Base-by-base conservation (phyloP, 805 yeast species). In the Zygoascus flipseniorum region DNA sequence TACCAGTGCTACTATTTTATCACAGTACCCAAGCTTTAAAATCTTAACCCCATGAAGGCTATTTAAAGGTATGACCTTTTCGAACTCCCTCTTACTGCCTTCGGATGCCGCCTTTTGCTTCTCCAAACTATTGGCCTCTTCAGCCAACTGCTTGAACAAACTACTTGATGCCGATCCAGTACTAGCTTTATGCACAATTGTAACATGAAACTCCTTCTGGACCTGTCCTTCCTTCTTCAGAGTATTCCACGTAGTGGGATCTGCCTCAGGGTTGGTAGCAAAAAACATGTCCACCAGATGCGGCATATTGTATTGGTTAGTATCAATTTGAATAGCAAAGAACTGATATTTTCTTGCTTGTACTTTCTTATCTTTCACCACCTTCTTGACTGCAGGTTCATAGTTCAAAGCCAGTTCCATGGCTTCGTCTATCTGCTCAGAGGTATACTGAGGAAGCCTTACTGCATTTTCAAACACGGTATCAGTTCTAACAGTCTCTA, bases 391-490 rank as follows among this genome's bases (percentile, higher is more conserved):
- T 14, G 72, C 65, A 1, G 95, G 89, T 47, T 71, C 73, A 67
- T 80, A 83, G 0, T 62, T 55, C 26, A 80, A 65, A 0, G 93
- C 89, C 13, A 62, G 58, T 9, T 70, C 54, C 55, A 83, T 81
- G 0, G 89, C 85, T 0, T 44, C 59, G 0, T 67, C 57, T 31
- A 82, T 65, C 10, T 69, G 70, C 0, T 65, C 71, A 0, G 72
- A 75, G 0, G 76, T 53, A 3, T 83, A 83, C 13, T 46, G 42
- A 9, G 49, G 49, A 14, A 46, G 39, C 19, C 9, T 31, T 3
- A 46, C 10, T 8, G 49, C 46, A 5, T 62, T 55, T 0, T 72
- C 65, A 5, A 77, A 61, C 31, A 84, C 57, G 1, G 71, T 70
- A 0, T 82, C 80, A 56, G 75, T 82, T 41, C 66, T 55, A 35